phyloP scores from a whole-genome alignment of 306 rosid genomes.

The Sicyos baderoa region DNA sequence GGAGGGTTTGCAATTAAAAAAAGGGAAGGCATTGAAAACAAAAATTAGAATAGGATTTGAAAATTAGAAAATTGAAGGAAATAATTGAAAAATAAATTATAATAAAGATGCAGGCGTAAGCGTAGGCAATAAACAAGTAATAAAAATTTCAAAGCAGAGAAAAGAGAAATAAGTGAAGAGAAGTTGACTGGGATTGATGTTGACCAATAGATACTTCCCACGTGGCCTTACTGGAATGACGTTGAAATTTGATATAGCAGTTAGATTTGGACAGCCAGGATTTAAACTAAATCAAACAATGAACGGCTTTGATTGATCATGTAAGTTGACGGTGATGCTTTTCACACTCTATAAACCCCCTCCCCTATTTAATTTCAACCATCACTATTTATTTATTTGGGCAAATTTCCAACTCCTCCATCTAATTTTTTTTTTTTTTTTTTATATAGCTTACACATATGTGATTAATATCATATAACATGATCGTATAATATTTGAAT shows the following conservation, averaged over 20 bases:
- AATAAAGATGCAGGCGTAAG: conserved; percentile 16
- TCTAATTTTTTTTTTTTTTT: too few species aligned
- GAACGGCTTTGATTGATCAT: too few species aligned
- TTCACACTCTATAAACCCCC: too few species aligned
- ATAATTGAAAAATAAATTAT: background rate
- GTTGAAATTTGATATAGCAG: conserved; percentile 20
- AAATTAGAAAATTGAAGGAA: too few species aligned
- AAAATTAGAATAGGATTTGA: too few species aligned
- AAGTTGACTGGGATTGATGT: conserved; percentile 56
- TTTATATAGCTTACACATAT: too few species aligned
- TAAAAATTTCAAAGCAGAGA: conserved; percentile 22
- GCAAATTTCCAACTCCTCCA: too few species aligned
- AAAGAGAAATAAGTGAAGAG: conserved; percentile 19
- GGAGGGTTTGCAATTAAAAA: background rate
- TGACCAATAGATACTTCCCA: conserved; percentile 53
- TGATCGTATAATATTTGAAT: too few species aligned
- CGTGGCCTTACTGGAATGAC: conserved; percentile 60
- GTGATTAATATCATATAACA: too few species aligned
- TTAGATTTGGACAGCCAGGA: conserved; percentile 43
- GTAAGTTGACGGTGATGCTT: background rate
- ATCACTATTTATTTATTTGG: background rate
- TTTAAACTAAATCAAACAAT: conserved; percentile 19
- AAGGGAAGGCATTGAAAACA: background rate
- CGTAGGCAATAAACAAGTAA: conserved; percentile 3
- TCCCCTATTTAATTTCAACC: too few species aligned